Evolutionary conservation across 2,329 filamentous ascomycete species (phyloP), one percentile per base, ranked within the genome.

Genomic region (Mollisiaceae sp.): DNA sequence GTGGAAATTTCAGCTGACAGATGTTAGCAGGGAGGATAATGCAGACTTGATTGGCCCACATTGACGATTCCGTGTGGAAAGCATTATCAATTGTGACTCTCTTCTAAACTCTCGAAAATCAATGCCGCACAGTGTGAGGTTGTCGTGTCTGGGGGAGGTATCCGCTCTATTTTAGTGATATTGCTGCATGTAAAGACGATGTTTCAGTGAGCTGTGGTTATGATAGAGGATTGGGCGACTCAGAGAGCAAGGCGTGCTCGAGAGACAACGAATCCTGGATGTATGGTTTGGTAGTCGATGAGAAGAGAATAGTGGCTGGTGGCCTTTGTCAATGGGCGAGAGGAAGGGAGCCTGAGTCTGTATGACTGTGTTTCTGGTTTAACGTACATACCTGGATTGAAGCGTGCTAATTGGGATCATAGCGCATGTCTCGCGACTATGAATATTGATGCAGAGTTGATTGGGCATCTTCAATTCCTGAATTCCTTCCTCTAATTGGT

Each of bases 151-250:
- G 65, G 9, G 55, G 60, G 47, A 60, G 64, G 15, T 60, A 67
- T 59, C 50, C 54, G 2, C 35, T 35, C 9, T 63, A 36, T 20
- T 22, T 65, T 14, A 56, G 52, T 9, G 52, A 50, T 32, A 12
- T 67, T 9, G 56, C 64, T 50, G 15, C 54, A 8, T 35, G 60
- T 22, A 41, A 45, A 11, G 93, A 97, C 78, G 87, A 97, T 68
- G 91, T 97, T 18, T 97, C 93, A 20, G 94, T 94, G 62, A 97
- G 92, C 77, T 97, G 97, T 79, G 94, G 98, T 77, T 97, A 94
- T 14, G 97, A 92, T 24, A 94, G 32, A 15, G 22, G 59, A 12
- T n/a, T 54, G 9, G 54, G 59, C 45, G 94, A 93, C 97, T 66
- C 97, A 94, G 94, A 97, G 2, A 91, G 97, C 78, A 94, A 94